A percentile compares a stretch with the other conserved stretches of the same genome.
phyloP scores from a whole-genome alignment of 371 early-diverging fungal species.

The Funneliformis caledonium region DNA sequence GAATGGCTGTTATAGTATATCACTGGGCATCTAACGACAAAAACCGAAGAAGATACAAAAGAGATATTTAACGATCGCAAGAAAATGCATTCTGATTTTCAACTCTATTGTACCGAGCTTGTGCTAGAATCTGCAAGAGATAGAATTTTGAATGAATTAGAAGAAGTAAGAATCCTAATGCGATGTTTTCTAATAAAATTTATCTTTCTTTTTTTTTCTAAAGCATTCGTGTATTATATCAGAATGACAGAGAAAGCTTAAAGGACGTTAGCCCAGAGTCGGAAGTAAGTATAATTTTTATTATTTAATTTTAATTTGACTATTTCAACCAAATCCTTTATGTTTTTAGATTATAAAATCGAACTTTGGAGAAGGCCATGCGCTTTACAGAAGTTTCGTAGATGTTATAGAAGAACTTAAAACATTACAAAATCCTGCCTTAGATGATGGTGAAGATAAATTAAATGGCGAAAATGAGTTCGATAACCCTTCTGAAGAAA shows the following conservation, averaged over 20 bases:
- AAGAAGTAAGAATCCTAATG: constrained; percentile 40
- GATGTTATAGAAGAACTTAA: constrained; percentile 54
- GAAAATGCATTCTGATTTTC: constrained; percentile 47
- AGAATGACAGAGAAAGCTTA: constrained; percentile 48
- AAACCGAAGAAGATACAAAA: constrained; percentile 49
- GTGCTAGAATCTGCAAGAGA: constrained; percentile 49
- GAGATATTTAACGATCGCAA: constrained; percentile 48
- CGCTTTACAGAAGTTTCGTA: constrained; percentile 51
- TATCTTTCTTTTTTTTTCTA: constrained; percentile 36
- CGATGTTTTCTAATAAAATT: constrained; percentile 30
- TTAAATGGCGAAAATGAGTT: background rate
- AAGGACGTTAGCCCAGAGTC: constrained; percentile 47
- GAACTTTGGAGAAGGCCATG: constrained; percentile 51
- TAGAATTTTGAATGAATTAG: constrained; percentile 48
- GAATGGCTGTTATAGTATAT: constrained; percentile 46
- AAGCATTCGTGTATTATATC: constrained; percentile 33
- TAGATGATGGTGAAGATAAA: background rate
- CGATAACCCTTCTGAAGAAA: background rate
- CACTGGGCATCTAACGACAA: constrained; percentile 48
- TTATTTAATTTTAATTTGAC: background rate
- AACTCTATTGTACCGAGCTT: constrained; percentile 49
- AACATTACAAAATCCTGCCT: constrained; percentile 39
- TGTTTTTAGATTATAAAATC: constrained; percentile 48
- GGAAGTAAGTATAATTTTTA: constrained; percentile 43
- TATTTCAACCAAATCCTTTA: background rate